phyloP scores from a whole-genome alignment of 1,284 basidiomycete species.

The Hymenochaete sp. region DNA sequence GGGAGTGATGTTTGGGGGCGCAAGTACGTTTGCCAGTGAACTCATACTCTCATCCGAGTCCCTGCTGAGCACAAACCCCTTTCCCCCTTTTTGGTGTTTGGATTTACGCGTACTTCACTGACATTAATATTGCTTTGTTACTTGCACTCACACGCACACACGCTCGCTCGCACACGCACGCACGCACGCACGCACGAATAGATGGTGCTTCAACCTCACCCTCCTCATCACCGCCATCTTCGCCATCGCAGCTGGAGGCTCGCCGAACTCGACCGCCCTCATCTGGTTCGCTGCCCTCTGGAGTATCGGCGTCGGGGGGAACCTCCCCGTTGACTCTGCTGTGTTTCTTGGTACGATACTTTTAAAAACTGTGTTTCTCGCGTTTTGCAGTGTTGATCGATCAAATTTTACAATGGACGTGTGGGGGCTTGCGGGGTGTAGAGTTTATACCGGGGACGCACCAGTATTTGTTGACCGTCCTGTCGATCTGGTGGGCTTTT shows the following conservation, averaged over 20 bases:
- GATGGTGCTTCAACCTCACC: constrained; percentile 57
- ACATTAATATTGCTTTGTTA: too few species aligned
- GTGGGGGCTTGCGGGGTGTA: too few species aligned
- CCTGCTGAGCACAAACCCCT: too few species aligned
- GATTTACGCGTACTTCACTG: too few species aligned
- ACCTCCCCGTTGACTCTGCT: constrained; percentile 55
- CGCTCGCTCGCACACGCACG: too few species aligned
- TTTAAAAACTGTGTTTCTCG: neutral
- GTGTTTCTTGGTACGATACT: constrained; percentile 45
- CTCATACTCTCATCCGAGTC: too few species aligned
- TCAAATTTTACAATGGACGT: too few species aligned
- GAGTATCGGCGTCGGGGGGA: constrained; percentile 44
- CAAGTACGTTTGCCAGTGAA: too few species aligned
- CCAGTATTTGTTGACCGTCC: constrained; percentile 59
- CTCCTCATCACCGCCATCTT: constrained; percentile 52
- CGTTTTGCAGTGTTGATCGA: too few species aligned
- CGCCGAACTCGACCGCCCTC: constrained; percentile 36
- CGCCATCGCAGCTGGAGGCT: constrained; percentile 38
- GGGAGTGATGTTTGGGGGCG: constrained; percentile 60
- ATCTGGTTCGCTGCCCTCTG: constrained; percentile 38
- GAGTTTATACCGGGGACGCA: constrained; percentile 61
- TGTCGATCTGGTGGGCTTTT: constrained; percentile 67
- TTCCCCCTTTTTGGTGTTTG: too few species aligned
- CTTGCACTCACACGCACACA: too few species aligned
- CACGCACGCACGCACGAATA: too few species aligned